Conservation (phyloP, 1,284 basidiomycete genomes). For the Neonothopanus nambi region DNA sequence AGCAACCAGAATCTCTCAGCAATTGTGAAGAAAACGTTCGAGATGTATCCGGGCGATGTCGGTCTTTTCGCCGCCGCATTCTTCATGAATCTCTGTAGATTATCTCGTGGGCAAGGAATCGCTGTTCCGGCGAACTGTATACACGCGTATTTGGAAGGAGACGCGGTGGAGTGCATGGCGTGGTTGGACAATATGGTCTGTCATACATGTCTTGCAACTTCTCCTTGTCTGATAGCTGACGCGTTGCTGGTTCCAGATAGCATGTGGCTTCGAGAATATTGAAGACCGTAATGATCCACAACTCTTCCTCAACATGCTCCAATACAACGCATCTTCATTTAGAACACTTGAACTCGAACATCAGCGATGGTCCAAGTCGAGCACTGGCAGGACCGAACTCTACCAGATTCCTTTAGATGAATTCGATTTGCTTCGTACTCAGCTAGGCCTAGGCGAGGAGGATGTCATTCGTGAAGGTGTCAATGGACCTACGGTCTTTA, state of each 20-base stretch:
- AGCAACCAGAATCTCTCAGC: neutral
- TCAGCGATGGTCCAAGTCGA: neutral
- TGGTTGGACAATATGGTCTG: neutral
- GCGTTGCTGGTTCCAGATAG: too few species aligned
- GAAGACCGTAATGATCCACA: neutral
- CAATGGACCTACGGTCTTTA: neutral
- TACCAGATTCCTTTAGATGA: neutral
- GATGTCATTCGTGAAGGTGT: neutral
- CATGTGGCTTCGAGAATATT: too few species aligned
- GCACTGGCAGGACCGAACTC: neutral
- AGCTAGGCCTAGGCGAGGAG: neutral
- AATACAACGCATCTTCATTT: neutral
- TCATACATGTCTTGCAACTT: neutral
- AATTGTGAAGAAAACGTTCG: conserved; percentile 26
- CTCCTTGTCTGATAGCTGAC: too few species aligned
- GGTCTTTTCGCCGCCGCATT: conserved; percentile 64
- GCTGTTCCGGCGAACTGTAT: conserved; percentile 67
- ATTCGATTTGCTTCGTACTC: neutral
- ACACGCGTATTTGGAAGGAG: conserved; percentile 66
- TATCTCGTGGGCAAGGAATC: conserved; percentile 58
- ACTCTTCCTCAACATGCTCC: neutral
- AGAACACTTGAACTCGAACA: neutral
- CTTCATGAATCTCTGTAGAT: conserved; percentile 58
- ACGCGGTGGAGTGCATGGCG: conserved; percentile 6
- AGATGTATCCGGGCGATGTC: conserved; percentile 58